Percentiles rank a stretch among this genome's conserved stretches.
These are phyloP conservation scores for Micractinium sp. DNA, from an alignment of 139 green algal genomes.

Conservation along the genomic window DNA sequence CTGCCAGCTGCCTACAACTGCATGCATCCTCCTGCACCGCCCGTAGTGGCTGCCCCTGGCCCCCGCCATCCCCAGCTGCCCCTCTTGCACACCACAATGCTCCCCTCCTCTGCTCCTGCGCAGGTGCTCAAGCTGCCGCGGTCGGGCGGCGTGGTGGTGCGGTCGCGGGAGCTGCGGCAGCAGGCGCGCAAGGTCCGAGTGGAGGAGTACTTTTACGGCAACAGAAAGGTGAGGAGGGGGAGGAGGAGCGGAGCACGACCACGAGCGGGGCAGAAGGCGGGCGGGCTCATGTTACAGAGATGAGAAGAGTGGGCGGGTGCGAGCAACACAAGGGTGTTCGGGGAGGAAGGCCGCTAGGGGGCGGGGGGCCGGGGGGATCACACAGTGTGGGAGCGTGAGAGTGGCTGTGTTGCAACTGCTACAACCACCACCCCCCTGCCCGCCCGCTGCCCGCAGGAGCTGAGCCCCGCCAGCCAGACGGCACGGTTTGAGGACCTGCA, in stretches of 20 bases:
- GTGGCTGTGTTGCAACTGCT: background rate
- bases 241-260: background rate
- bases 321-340: too few relatives aligned
- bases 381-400: background rate
- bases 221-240: slow-evolving; percentile 18
- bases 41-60: too few relatives aligned
- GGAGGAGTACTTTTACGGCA: slow-evolving; percentile 94
- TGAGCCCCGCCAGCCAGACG: slow-evolving; percentile 66
- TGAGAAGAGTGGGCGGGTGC: too few relatives aligned
- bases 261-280: background rate
- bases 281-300: too few relatives aligned
- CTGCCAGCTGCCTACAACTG: too few relatives aligned
- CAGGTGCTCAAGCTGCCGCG: slow-evolving; percentile 79
- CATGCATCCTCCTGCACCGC: too few relatives aligned
- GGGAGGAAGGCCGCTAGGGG: too few relatives aligned
- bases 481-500: slow-evolving; percentile 66
- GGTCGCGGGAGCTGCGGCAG: slow-evolving; percentile 62
- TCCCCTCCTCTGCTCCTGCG: background rate
- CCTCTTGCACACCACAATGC: too few relatives aligned
- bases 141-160: slow-evolving; percentile 85
- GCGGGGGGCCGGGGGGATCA: too few relatives aligned
- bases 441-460: slow-evolving; percentile 28
- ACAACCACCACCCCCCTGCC: background rate
- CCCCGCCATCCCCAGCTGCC: too few relatives aligned
- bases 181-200: slow-evolving; percentile 64